Conservation (phyloP, 1,139 yeast genomes). For the Pichia sp. region DNA sequence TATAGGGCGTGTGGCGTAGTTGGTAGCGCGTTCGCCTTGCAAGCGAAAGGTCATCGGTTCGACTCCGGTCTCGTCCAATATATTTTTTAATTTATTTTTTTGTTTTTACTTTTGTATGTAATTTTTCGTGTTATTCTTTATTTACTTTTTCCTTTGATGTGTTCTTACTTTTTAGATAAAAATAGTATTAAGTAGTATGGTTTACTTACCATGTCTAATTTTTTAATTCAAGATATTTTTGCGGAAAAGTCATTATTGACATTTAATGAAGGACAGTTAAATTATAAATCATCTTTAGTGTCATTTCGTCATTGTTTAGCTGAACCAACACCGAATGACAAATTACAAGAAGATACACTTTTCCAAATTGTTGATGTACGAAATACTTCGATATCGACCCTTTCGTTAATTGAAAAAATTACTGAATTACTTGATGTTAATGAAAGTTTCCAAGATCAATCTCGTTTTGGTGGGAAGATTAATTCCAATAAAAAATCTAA, state of each 20-base stretch:
- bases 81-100: slow-evolving; percentile 23
- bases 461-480: slow-evolving; percentile 7
- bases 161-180: background rate
- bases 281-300: background rate
- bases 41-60: slow-evolving; percentile 63
- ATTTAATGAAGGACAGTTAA: background rate
- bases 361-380: slow-evolving; percentile 38
- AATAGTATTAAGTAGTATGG: background rate
- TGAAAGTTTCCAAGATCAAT: slow-evolving; percentile 25
- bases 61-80: slow-evolving; percentile 59
- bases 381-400: slow-evolving; percentile 32
- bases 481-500: background rate
- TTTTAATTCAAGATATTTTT: slow-evolving; percentile 13
- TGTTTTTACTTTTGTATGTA: background rate
- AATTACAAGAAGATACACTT: slow-evolving; percentile 17
- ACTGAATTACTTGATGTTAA: slow-evolving; percentile 25
- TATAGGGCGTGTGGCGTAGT: slow-evolving; percentile 63
- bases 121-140: background rate
- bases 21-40: slow-evolving; percentile 70
- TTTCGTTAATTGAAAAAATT: slow-evolving; percentile 33
- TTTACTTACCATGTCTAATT: slow-evolving; percentile 2
- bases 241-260: background rate
- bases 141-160: background rate
- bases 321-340: slow-evolving; percentile 8
- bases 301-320: slow-evolving; percentile 13